These are phyloP conservation scores for Candida tetrigidarum DNA, from an alignment of 1,139 yeast genomes.

Conservation along the genomic window DNA sequence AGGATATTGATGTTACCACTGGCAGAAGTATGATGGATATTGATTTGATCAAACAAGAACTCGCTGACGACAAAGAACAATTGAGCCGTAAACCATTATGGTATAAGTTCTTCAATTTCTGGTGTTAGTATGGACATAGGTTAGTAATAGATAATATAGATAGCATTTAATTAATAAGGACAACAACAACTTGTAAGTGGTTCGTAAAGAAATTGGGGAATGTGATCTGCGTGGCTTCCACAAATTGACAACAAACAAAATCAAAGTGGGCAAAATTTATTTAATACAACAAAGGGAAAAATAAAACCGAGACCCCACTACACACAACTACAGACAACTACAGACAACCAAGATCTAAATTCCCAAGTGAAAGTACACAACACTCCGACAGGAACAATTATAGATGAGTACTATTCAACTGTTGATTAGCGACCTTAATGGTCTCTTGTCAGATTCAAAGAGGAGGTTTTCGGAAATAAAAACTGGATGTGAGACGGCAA, in stretches of 20 bases:
- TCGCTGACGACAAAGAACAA: constrained; percentile 19
- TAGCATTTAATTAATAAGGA: too few relatives aligned
- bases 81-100: constrained; percentile 20
- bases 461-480: constrained; percentile 70
- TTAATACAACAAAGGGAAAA: too few relatives aligned
- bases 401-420: constrained; percentile 47
- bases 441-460: constrained; percentile 68
- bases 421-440: constrained; percentile 57
- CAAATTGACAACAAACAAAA: background rate
- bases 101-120: constrained; percentile 23
- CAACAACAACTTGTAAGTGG: too few relatives aligned
- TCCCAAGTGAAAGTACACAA: too few relatives aligned
- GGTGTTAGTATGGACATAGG: constrained; percentile 21
- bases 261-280: background rate
- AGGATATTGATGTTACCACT: constrained; percentile 35
- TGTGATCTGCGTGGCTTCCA: background rate
- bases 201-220: background rate
- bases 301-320: too few relatives aligned
- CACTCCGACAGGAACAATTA: background rate
- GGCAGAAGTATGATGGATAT: constrained; percentile 34
- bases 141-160: constrained; percentile 1
- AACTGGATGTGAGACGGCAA: constrained; percentile 65
- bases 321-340: too few relatives aligned
- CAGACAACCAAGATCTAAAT: background rate
- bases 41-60: constrained; percentile 28